Percentiles rank a stretch among this genome's conserved stretches.
These are phyloP conservation scores for Pichia sp. DNA, from an alignment of 1,139 yeast species.

Conservation along the genomic window DNA sequence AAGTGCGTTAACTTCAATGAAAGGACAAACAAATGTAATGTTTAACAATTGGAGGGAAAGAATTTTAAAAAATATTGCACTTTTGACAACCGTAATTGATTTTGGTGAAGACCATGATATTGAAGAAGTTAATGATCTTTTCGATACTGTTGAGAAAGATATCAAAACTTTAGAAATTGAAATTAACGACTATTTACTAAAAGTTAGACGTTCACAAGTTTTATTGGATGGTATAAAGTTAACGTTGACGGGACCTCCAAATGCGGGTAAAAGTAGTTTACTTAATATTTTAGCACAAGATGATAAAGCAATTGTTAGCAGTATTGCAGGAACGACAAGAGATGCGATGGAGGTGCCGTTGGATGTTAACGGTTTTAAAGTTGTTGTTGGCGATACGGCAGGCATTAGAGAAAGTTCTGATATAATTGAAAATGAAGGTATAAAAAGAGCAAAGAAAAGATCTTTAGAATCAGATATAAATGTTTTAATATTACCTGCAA, in stretches of 20 bases:
- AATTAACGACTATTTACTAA: slow-evolving; percentile 42
- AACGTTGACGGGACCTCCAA: slow-evolving; percentile 83
- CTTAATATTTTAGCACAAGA: slow-evolving; percentile 66
- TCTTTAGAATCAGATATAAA: slow-evolving; percentile 58
- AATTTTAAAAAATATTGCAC: slow-evolving; percentile 61
- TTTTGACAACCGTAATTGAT: slow-evolving; percentile 82
- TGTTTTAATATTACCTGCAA: slow-evolving; percentile 43
- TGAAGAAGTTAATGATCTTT: slow-evolving; percentile 47
- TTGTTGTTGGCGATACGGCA: slow-evolving; percentile 86
- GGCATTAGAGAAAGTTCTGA: slow-evolving; percentile 65
- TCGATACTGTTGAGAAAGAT: slow-evolving; percentile 42
- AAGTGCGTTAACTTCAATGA: slow-evolving; percentile 66
- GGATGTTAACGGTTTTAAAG: slow-evolving; percentile 79
- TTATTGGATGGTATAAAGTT: slow-evolving; percentile 68
- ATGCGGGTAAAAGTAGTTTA: slow-evolving; percentile 91
- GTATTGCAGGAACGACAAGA: slow-evolving; percentile 90
- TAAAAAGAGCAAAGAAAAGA: slow-evolving; percentile 61
- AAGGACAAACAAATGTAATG: slow-evolving; percentile 53
- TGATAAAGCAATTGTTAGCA: slow-evolving; percentile 88
- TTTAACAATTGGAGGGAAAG: slow-evolving; percentile 64
- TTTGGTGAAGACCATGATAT: slow-evolving; percentile 93
- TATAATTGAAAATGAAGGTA: slow-evolving; percentile 74
- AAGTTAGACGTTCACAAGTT: slow-evolving; percentile 55
- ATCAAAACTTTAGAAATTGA: slow-evolving; percentile 39
- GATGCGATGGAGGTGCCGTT: slow-evolving; percentile 79